Evolutionary conservation across 2,329 filamentous ascomycete species (phyloP), one percentile per base, ranked within the genome.

Genomic region (Didymella lethalis): DNA sequence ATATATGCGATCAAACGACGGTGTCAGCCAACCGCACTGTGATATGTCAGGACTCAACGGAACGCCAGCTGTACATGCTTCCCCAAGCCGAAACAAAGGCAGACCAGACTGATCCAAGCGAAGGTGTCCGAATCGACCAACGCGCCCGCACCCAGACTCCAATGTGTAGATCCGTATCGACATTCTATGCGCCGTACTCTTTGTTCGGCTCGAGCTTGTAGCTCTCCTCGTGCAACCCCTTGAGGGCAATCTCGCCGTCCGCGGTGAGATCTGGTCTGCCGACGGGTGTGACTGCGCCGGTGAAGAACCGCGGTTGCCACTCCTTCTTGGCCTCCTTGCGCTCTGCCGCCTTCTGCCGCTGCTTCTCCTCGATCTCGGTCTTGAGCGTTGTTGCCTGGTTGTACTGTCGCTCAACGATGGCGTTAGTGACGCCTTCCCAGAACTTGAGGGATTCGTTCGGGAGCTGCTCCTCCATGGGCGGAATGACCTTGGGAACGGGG

Each of bases 241-340:
- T 78, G 52, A 91, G 75, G 4, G 79, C 85, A 69, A 79, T 79
- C 61, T 81, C 79, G n/a, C 88, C 88, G 48, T 90, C 87, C 46
- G 82, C 78, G 0, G 84, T 90, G 64, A 91, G 75, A 61, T 88
- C 83, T 0, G 88, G 88, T 69, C 82, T 84, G 2, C 88, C 88
- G 28, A 84, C 71, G 0, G 84, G 81, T 49, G 85, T 86, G n/a
- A 86, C 82, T 0, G 82, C 82, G 3, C 82, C 83, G 0, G 83
- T 88, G 78, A 99, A 99, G 80, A 96, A 99, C 43, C 92, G 84
- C n/a, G 95, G 95, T 65, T 88, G 83, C 88, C 91, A 99, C 32
- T 86, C 85, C 58, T 86, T 84, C 12, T 88, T 86, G 14, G 84
- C 84, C 44, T 84, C 84, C 73, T 94, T 90, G 43, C 95, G 85